Base-by-base conservation (phyloP, 176 grass and related monocot genomes). In the barley (Hordeum vulgare) region DNA sequence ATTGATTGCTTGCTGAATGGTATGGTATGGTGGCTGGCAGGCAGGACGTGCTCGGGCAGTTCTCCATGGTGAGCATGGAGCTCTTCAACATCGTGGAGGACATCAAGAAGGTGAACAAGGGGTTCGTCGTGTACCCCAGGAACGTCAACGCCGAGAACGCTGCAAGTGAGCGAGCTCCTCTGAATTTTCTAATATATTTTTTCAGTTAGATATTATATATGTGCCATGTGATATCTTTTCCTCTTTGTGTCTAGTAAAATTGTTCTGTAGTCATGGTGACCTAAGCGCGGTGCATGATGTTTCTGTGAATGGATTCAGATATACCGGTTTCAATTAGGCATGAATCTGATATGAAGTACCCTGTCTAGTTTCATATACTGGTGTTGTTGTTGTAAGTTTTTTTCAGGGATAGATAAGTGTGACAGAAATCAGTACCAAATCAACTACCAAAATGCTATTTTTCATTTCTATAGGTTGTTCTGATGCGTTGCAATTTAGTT, bases 71-170 rank as follows among this genome's bases (percentile, higher is more conserved):
- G 31, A 95, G 86, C 80, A 92, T 98, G 96, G 93, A 98, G 77
- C 93, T 98, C 71, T 95, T 93, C 83, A 95, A 91, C 64, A 98
- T 98, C n/a, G 89, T 98, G 54, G 96, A 98, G 84, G 96, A 98
- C 73, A 95, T 98, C 73, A 93, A 98, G 86, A 98, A 98, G 80
- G 96, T 98, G 8, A 95, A 91, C 56, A 98, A 98, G 87, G 84
- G 91, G 27, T 98, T 98, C 74, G 89, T 93, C 1, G 91, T 98
- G 37, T 87, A 93, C 70, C 96, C 96, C 33, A 42, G 87, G 79
- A 98, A 98, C 66, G 93, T 98, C 49, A 98, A 95, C 86, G 96
- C 96, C 3, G 87, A 98, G 81, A 98, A 86, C 67, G 96, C 96
- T 35, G 9, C 90, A 61, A 89, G 96, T 98, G 88, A 44, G 77